Conservation (phyloP, 441 rosid species). For the Erysimum cheiri region DNA sequence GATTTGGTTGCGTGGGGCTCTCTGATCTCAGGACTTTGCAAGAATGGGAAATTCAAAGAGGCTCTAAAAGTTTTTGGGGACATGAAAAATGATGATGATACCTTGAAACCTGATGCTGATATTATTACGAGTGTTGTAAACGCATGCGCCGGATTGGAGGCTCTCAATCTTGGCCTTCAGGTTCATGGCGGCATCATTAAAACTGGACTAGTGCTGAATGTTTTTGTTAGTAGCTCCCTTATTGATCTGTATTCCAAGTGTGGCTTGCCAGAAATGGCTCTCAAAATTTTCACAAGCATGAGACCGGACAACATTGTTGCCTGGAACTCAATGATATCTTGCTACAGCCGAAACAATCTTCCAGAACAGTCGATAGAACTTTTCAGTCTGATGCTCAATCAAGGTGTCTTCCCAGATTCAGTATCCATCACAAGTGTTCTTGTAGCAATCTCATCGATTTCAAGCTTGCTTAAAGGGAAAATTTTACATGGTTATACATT, state of each 20-base stretch:
- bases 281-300: slow-evolving; percentile 58
- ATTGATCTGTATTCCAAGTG: slow-evolving; percentile 82
- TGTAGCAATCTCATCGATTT: slow-evolving; percentile 67
- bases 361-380: slow-evolving; percentile 70
- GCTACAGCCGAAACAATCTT: slow-evolving; percentile 64
- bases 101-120: slow-evolving; percentile 65
- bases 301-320: slow-evolving; percentile 60
- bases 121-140: slow-evolving; percentile 62
- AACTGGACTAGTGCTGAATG: slow-evolving; percentile 57
- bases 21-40: slow-evolving; percentile 71
- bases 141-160: slow-evolving; percentile 63
- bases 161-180: slow-evolving; percentile 50
- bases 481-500: slow-evolving; percentile 63
- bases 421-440: slow-evolving; percentile 73
- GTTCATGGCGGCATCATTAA: slow-evolving; percentile 62
- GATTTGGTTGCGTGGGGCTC: slow-evolving; percentile 83
- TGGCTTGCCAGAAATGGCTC: slow-evolving; percentile 62
- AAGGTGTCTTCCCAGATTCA: slow-evolving; percentile 60
- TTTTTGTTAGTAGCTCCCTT: slow-evolving; percentile 72
- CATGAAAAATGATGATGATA: slow-evolving; percentile 55
- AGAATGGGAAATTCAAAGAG: slow-evolving; percentile 59
- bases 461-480: slow-evolving; percentile 69
- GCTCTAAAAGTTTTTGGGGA: slow-evolving; percentile 53
- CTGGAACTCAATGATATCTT: slow-evolving; percentile 81
- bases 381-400: slow-evolving; percentile 49